Evolutionary conservation across 768 basidiomycete species (phyloP).

Genomic region (Butyriboletus loyo): DNA sequence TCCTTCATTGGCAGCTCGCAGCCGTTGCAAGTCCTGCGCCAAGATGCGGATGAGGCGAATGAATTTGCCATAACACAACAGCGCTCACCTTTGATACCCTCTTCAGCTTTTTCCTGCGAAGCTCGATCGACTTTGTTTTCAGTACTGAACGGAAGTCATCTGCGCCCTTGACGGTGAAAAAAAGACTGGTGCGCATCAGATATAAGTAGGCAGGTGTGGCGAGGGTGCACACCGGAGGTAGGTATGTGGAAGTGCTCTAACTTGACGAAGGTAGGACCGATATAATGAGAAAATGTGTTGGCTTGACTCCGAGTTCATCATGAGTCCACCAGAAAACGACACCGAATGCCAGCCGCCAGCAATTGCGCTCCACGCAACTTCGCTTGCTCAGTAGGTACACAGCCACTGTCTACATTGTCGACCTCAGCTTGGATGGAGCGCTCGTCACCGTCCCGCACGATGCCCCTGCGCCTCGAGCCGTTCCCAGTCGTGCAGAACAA

Average conservation of each 20-base stretch:
- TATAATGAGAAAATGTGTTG: conserved; percentile 33
- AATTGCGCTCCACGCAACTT: too few species aligned
- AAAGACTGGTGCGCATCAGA: conserved; percentile 43
- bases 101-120: conserved; percentile 43
- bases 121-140: conserved; percentile 27
- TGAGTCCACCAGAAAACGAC: too few species aligned
- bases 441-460: conserved; percentile 12
- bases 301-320: conserved; percentile 5
- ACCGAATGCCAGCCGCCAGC: too few species aligned
- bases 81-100: conserved; percentile 48
- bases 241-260: conserved; percentile 40
- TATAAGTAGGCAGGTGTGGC: not conserved
- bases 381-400: too few species aligned
- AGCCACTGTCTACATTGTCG: conserved; percentile 10
- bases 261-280: conserved; percentile 40
- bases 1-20: conserved; percentile 55
- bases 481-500: not conserved
- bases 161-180: conserved; percentile 57
- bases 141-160: conserved; percentile 57
- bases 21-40: conserved; percentile 48
- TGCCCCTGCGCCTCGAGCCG: conserved; percentile 3
- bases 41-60: not conserved
- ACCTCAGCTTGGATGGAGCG: conserved; percentile 6
- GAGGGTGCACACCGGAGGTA: conserved; percentile 42
- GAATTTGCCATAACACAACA: not conserved